phyloP scores from a whole-genome alignment of 345 rosid species.

The Bruguiera parviflora region DNA sequence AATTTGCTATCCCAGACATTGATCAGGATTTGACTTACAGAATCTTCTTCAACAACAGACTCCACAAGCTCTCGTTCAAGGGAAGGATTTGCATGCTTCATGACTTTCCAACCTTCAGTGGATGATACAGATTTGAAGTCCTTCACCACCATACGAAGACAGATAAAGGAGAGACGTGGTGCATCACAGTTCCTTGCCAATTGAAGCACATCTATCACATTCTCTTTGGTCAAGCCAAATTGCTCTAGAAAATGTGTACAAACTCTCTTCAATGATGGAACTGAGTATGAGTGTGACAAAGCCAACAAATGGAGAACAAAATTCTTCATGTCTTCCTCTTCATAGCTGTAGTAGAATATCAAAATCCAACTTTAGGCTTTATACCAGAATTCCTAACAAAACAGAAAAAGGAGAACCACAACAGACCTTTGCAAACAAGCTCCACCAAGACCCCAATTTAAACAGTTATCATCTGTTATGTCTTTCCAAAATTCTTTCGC shows the following conservation, averaged over 20 bases:
- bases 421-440: no score
- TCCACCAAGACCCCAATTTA: no score
- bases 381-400: background rate
- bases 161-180: constrained; percentile 52
- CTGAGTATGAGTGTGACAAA: constrained; percentile 65
- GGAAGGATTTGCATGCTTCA: constrained; percentile 58
- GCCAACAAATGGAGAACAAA: constrained; percentile 72
- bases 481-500: no score
- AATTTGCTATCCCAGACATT: background rate
- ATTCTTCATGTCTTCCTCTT: constrained; percentile 62
- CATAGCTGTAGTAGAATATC: constrained; percentile 53
- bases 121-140: constrained; percentile 68
- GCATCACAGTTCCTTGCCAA: constrained; percentile 69
- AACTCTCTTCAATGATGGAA: constrained; percentile 65
- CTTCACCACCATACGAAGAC: constrained; percentile 57
- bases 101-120: constrained; percentile 84
- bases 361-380: background rate
- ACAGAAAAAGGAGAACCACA: background rate
- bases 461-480: no score
- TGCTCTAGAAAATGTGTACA: constrained; percentile 51
- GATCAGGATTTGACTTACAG: constrained; percentile 42
- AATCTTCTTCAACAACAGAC: constrained; percentile 57
- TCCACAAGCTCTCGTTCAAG: constrained; percentile 84
- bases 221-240: constrained; percentile 59
- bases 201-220: constrained; percentile 81